These are phyloP conservation scores for Wallacemonas collosoma DNA, from an alignment of 208 protist species.

Conservation along the genomic window DNA sequence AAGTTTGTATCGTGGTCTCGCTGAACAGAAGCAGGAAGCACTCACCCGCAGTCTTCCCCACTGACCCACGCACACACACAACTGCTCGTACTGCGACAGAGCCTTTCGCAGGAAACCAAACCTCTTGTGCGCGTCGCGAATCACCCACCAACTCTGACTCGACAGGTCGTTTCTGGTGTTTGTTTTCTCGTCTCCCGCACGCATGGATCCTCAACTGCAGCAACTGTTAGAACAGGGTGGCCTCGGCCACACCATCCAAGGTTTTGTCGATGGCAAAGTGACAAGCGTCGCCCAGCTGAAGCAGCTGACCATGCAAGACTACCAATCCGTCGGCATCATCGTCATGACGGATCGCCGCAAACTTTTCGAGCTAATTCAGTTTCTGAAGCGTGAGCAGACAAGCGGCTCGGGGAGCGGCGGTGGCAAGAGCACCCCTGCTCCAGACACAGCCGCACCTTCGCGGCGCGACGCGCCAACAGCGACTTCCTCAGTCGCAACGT, in stretches of 20 bases:
- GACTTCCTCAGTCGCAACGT: not conserved
- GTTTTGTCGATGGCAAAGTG: constrained; percentile 77
- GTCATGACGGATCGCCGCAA: constrained; percentile 91
- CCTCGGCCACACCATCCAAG: constrained; percentile 77
- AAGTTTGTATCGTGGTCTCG: too few relatives aligned
- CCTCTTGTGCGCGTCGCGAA: too few relatives aligned
- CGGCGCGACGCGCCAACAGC: not conserved
- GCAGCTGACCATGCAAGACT: constrained; percentile 92
- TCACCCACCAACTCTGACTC: too few relatives aligned
- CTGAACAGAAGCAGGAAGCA: too few relatives aligned
- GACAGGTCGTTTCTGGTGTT: not conserved
- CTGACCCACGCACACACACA: too few relatives aligned
- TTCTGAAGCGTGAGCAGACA: constrained; percentile 79
- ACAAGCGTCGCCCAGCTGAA: constrained; percentile 79
- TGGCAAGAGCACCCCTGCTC: constrained; percentile 17
- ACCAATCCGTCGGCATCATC: constrained; percentile 88
- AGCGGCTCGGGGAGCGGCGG: constrained; percentile 7
- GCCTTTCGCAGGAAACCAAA: too few relatives aligned
- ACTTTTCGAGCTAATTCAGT: constrained; percentile 93
- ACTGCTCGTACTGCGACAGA: too few relatives aligned
- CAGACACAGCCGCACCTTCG: constrained; percentile 14
- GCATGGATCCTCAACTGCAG: constrained; percentile 80
- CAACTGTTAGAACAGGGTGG: constrained; percentile 80
- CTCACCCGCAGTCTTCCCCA: too few relatives aligned
- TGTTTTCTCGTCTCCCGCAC: not conserved